Conservation (phyloP, 257 asterid genomes). For the Lavandula angustifolia region DNA sequence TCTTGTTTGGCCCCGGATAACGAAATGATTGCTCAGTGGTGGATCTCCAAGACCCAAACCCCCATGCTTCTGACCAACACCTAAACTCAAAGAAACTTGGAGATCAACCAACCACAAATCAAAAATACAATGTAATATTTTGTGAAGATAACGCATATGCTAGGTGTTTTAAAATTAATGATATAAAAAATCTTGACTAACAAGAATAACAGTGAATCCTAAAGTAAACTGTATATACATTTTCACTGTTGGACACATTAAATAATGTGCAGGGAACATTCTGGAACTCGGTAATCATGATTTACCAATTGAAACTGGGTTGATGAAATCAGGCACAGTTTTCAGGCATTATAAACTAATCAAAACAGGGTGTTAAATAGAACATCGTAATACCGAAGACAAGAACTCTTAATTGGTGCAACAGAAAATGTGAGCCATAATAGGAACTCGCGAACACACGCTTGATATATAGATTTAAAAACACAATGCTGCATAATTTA, state of each 20-base stretch:
- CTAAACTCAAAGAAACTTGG: constrained; percentile 36
- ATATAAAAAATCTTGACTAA: neutral
- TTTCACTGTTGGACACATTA: constrained; percentile 11
- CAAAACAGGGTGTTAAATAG: neutral
- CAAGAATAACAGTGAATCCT: neutral
- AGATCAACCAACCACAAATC: too few species aligned
- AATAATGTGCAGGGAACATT: neutral
- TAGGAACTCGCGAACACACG: neutral
- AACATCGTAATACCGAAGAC: neutral
- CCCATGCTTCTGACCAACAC: constrained; percentile 39
- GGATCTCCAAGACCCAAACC: constrained; percentile 45
- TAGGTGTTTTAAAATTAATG: neutral
- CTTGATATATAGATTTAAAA: neutral
- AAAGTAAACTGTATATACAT: neutral
- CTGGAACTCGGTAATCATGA: neutral
- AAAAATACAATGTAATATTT: neutral
- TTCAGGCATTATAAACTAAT: neutral
- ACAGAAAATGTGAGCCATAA: neutral
- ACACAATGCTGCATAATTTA: neutral
- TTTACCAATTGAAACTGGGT: neutral
- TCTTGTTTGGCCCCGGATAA: constrained; percentile 60
- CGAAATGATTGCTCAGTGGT: constrained; percentile 59
- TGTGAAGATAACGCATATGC: neutral
- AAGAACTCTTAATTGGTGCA: too few species aligned
- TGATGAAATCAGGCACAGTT: neutral